Percentiles rank a stretch among this genome's conserved stretches.
Evolutionary conservation across 768 basidiomycete genomes (phyloP).

Genomic region (Kwoniella bestiolae): DNA sequence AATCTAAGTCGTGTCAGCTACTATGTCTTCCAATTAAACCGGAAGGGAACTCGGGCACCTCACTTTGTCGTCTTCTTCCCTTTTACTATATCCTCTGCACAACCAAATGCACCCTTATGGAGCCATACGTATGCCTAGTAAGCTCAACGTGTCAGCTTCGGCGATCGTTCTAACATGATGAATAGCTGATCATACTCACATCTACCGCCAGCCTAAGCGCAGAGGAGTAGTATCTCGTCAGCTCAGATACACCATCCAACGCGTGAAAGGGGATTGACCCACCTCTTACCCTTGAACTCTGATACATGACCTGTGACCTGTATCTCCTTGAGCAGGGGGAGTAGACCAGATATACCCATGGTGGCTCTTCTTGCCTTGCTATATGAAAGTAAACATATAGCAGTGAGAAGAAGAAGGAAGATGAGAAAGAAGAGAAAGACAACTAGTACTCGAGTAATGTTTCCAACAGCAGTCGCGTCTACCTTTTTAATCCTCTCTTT

Average conservation of each 20-base stretch:
- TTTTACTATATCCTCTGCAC: slow-evolving; percentile 85
- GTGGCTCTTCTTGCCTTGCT: neutral
- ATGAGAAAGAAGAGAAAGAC: slow-evolving; percentile 1
- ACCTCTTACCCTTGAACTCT: slow-evolving; percentile 79
- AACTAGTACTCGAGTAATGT: neutral
- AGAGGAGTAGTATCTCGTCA: slow-evolving; percentile 22
- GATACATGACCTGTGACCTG: slow-evolving; percentile 76
- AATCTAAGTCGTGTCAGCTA: slow-evolving; percentile 65
- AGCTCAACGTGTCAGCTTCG: neutral
- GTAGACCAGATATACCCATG: slow-evolving; percentile 91
- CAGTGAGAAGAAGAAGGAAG: slow-evolving; percentile 1
- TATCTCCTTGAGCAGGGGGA: slow-evolving; percentile 88
- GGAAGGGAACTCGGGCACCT: slow-evolving; percentile 52
- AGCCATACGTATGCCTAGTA: slow-evolving; percentile 69
- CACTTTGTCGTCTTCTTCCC: slow-evolving; percentile 83
- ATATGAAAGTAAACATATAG: neutral
- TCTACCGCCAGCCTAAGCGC: slow-evolving; percentile 74
- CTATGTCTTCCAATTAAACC: slow-evolving; percentile 3
- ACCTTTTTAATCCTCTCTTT: neutral
- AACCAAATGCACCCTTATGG: slow-evolving; percentile 76
- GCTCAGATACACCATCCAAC: slow-evolving; percentile 9
- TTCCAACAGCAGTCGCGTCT: slow-evolving; percentile 29
- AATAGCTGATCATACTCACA: slow-evolving; percentile 56
- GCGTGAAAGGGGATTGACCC: slow-evolving; percentile 18
- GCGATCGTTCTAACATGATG: neutral